These are phyloP conservation scores for Tricholoma saponaceum DNA, from an alignment of 768 basidiomycete species.

Conservation along the genomic window DNA sequence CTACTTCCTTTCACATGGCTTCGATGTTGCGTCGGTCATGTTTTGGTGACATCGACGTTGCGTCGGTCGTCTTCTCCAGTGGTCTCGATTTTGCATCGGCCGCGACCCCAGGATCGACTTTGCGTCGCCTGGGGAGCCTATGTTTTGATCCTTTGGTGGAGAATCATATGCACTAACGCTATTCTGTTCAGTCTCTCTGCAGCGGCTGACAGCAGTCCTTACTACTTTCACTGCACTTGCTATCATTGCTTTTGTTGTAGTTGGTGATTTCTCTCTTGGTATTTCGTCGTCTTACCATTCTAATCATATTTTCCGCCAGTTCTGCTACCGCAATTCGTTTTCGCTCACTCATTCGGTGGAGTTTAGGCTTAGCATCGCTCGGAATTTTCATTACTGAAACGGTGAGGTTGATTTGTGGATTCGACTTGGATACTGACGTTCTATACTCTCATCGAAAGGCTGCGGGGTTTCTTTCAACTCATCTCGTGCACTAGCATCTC, in stretches of 20 bases:
- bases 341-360: no score
- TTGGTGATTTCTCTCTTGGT: neutral
- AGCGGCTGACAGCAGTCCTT: neutral
- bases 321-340: no score
- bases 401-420: no score
- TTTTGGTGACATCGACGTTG: neutral
- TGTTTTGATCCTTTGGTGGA: neutral
- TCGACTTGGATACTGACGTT: no score
- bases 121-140: neutral
- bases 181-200: neutral
- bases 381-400: no score
- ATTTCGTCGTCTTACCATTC: neutral
- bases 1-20: neutral
- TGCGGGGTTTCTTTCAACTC: no score
- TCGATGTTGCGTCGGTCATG: neutral
- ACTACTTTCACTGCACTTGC: neutral
- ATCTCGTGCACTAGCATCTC: no score
- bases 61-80: neutral
- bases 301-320: no score
- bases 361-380: no score
- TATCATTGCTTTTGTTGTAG: neutral
- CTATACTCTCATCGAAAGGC: no score
- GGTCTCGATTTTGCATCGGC: neutral
- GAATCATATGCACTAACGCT: neutral
- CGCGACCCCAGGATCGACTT: neutral